These are phyloP conservation scores for Linum lewisii DNA, from an alignment of 345 rosid genomes.

Conservation along the genomic window DNA sequence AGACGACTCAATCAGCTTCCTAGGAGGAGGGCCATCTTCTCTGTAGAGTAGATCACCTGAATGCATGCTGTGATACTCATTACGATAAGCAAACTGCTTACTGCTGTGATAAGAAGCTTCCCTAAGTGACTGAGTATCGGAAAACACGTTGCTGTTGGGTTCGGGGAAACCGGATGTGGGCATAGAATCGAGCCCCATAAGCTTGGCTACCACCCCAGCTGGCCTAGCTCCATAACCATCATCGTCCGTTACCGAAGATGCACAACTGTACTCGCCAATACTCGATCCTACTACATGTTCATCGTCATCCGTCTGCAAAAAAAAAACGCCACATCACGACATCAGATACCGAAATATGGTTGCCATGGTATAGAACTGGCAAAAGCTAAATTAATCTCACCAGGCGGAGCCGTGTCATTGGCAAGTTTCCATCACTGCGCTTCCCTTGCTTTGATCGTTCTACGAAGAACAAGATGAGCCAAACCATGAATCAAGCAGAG, in stretches of 20 bases:
- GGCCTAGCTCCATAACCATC: constrained; percentile 70
- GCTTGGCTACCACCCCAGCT: constrained; percentile 91
- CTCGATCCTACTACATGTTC: constrained; percentile 44
- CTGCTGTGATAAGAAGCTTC: constrained; percentile 31
- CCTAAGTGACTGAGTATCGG: constrained; percentile 48
- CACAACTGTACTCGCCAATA: constrained; percentile 62
- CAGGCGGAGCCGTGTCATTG: constrained; percentile 42
- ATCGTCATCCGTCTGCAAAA: constrained; percentile 58
- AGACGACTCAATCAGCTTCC: constrained; percentile 11
- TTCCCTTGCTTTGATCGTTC: constrained; percentile 57
- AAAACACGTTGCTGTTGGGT: constrained; percentile 46
- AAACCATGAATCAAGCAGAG: neutral
- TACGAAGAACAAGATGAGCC: constrained; percentile 11
- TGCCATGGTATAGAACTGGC: too few relatives aligned
- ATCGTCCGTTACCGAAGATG: constrained; percentile 87
- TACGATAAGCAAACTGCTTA: constrained; percentile 43
- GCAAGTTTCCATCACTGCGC: constrained; percentile 52
- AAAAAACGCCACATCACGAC: neutral
- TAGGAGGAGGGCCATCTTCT: too few relatives aligned
- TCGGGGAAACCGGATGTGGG: constrained; percentile 50
- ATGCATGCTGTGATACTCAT: constrained; percentile 36
- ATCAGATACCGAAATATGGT: constrained; percentile 1
- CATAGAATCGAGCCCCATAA: constrained; percentile 88
- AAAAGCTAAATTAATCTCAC: constrained; percentile 20
- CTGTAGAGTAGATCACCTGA: constrained; percentile 54